phyloP scores from a whole-genome alignment of 2,329 filamentous ascomycete genomes.

The Exophiala lecanii-corni region DNA sequence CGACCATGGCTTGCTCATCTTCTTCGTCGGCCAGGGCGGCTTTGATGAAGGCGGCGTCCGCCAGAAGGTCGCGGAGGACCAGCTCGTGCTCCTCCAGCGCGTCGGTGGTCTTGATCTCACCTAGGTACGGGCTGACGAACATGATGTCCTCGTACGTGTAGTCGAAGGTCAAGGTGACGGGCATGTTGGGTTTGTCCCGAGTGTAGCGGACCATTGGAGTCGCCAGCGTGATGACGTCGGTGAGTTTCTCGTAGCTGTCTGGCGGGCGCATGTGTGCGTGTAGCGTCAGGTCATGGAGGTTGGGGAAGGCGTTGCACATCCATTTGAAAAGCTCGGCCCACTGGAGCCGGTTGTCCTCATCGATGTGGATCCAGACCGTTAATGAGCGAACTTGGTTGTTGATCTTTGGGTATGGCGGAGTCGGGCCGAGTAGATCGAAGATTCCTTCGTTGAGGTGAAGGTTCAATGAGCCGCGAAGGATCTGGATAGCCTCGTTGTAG shows the following conservation, averaged over 20 bases:
- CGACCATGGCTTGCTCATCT: conserved; percentile 4
- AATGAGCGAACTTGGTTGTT: conserved; percentile 8
- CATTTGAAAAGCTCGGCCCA: conserved; percentile 4
- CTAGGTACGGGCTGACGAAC: conserved; percentile 10
- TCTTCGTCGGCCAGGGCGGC: conserved; percentile 9
- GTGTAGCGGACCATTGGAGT: conserved; percentile 9
- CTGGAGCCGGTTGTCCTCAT: conserved; percentile 10
- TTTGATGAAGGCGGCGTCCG: conserved; percentile 13
- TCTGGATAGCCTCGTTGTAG: conserved; percentile 8
- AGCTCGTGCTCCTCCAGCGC: conserved; percentile 15
- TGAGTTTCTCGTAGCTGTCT: conserved; percentile 8
- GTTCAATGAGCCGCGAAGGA: conserved; percentile 4
- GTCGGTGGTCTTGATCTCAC: conserved; percentile 11
- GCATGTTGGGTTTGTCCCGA: background rate
- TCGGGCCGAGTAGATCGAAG: background rate
- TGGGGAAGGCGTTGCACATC: conserved; percentile 6
- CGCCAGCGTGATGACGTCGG: conserved; percentile 7
- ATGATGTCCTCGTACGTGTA: conserved; percentile 11
- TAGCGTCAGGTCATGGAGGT: conserved; percentile 5
- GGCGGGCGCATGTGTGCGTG: conserved; percentile 18
- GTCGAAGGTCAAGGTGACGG: conserved; percentile 9
- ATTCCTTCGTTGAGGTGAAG: conserved; percentile 5
- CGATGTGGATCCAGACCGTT: conserved; percentile 10
- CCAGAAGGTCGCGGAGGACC: conserved; percentile 14
- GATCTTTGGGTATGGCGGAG: conserved; percentile 1